Evolutionary conservation across 371 early-diverging fungal genomes (phyloP).

Genomic region (Mortierella polycephala): DNA sequence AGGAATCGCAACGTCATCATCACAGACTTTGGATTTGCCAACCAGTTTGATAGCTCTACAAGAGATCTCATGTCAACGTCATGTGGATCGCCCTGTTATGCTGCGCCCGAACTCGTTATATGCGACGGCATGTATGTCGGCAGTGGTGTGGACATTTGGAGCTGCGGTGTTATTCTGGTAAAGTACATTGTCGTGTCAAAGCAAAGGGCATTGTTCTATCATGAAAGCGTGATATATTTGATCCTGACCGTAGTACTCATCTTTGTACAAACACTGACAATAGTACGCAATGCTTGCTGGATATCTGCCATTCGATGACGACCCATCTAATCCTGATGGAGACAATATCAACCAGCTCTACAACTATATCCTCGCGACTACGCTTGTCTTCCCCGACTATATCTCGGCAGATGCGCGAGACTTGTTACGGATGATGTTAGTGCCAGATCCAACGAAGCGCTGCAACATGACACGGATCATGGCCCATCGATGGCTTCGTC

Average conservation of each 20-base stretch:
- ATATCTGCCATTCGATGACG: constrained; percentile 99
- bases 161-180: constrained; percentile 89
- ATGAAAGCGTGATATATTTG: no score
- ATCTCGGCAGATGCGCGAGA: constrained; percentile 83
- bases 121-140: constrained; percentile 95
- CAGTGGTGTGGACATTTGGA: constrained; percentile 95
- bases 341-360: constrained; percentile 96
- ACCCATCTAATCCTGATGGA: constrained; percentile 95
- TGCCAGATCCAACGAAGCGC: constrained; percentile 88
- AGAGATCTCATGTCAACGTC: constrained; percentile 87
- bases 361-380: constrained; percentile 93
- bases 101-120: constrained; percentile 97
- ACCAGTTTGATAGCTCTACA: constrained; percentile 77
- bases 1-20: constrained; percentile 88
- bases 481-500: constrained; percentile 78
- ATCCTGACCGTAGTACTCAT: no score
- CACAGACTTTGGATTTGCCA: constrained; percentile 99
- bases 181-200: no score
- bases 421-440: constrained; percentile 90
- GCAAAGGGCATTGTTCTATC: background rate
- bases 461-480: constrained; percentile 89
- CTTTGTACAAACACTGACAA: background rate
- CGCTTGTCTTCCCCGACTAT: constrained; percentile 92
- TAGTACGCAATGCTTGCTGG: constrained; percentile 97
- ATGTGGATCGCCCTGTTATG: constrained; percentile 98